Evolutionary conservation across 192 early-diverging fungal genomes (phyloP).

Genomic region (Mycoemilia scoparia): DNA sequence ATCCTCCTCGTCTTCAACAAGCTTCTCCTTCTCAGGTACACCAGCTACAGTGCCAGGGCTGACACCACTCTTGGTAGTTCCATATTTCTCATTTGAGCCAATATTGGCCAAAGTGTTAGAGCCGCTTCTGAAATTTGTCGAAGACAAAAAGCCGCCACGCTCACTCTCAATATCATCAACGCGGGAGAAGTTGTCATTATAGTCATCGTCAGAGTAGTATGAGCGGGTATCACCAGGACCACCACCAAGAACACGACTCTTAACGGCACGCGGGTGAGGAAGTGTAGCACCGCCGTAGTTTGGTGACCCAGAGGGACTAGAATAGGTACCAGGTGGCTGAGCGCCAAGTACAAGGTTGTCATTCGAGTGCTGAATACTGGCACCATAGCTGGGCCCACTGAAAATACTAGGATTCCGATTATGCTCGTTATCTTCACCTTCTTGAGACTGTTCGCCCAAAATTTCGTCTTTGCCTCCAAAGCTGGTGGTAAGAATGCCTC

Average conservation of each 20-base stretch:
- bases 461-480: too few relatives aligned
- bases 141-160: conserved; percentile 11
- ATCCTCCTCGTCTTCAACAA: conserved; percentile 7
- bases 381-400: too few relatives aligned
- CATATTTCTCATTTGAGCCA: too few relatives aligned
- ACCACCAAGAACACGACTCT: conserved; percentile 11
- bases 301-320: conserved; percentile 9
- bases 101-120: too few relatives aligned
- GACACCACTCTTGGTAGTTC: too few relatives aligned
- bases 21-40: conserved; percentile 4
- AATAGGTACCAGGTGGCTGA: conserved; percentile 1
- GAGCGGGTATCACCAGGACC: conserved; percentile 29
- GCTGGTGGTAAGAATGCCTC: too few relatives aligned
- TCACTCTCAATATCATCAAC: conserved; percentile 25
- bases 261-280: conserved; percentile 10
- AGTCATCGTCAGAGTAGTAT: conserved; percentile 29
- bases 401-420: too few relatives aligned
- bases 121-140: too few relatives aligned
- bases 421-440: too few relatives aligned
- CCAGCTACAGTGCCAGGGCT: too few relatives aligned
- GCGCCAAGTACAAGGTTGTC: conserved; percentile 5
- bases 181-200: conserved; percentile 27
- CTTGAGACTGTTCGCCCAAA: too few relatives aligned
- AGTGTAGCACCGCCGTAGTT: conserved; percentile 9
- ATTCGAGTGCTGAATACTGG: conserved; percentile 5